Percentiles rank a stretch among this genome's conserved stretches.
phyloP scores from a whole-genome alignment of 371 early-diverging fungal species.

The Batkoa obscura region DNA sequence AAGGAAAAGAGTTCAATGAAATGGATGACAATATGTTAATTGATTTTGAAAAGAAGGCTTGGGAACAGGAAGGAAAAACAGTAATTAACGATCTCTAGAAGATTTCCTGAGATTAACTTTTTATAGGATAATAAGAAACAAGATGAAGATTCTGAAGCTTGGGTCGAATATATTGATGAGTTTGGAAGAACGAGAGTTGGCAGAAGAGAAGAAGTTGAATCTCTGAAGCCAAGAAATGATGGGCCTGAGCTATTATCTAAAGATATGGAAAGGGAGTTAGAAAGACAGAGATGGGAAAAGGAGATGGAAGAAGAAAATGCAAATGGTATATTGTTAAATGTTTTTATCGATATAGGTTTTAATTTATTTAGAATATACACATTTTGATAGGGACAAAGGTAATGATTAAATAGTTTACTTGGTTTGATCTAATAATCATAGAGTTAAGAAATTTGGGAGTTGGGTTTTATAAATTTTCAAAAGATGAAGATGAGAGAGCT shows the following conservation, averaged over 20 bases:
- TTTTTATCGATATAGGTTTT: not conserved
- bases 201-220: slow-evolving; percentile 25
- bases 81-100: not conserved
- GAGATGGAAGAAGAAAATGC: slow-evolving; percentile 6
- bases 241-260: slow-evolving; percentile 8
- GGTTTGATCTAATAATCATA: not conserved
- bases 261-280: slow-evolving; percentile 17
- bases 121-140: not conserved
- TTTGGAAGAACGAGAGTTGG: slow-evolving; percentile 55
- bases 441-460: not conserved
- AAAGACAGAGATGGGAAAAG: slow-evolving; percentile 19
- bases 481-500: not conserved
- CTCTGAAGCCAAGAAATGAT: slow-evolving; percentile 1
- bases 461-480: not conserved
- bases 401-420: not conserved
- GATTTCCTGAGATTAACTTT: not conserved
- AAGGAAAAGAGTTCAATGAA: not conserved
- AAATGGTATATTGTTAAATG: not conserved
- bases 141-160: slow-evolving; percentile 11
- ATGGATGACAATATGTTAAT: not conserved
- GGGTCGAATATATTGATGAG: slow-evolving; percentile 62
- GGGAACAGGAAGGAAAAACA: not conserved
- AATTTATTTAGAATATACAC: not conserved
- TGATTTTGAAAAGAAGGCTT: not conserved
- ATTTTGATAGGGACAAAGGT: not conserved